Percentiles rank a stretch among this genome's conserved stretches.
Conservation (phyloP, 345 rosid species). For the Acer yangbiense region DNA sequence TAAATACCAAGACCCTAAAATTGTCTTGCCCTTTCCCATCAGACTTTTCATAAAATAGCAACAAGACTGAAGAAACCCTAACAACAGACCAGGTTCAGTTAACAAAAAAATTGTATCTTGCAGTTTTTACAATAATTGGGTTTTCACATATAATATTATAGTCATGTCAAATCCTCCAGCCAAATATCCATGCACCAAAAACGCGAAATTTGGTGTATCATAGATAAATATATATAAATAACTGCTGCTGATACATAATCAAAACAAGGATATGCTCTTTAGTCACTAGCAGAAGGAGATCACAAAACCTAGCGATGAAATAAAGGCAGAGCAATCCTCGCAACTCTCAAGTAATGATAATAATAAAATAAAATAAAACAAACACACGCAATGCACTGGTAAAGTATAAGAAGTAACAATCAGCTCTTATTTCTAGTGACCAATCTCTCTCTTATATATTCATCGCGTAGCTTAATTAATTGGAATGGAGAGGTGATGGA, state of each 20-base stretch:
- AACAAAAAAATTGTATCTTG: too few species aligned
- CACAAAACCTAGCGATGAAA: background rate
- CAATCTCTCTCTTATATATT: background rate
- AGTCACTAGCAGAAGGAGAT: background rate
- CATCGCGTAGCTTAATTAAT: conserved; percentile 16
- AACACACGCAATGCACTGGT: background rate
- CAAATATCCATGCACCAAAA: background rate
- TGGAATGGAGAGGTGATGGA: conserved; percentile 17
- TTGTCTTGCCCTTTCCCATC: too few species aligned
- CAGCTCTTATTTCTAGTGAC: conserved; percentile 8
- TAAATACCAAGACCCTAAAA: too few species aligned
- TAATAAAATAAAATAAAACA: background rate
- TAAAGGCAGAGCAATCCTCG: background rate
- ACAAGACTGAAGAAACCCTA: too few species aligned
- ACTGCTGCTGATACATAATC: background rate
- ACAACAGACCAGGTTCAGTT: too few species aligned
- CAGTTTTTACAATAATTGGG: too few species aligned
- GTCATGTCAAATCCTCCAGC: background rate
- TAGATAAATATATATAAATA: background rate
- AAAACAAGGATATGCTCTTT: background rate
- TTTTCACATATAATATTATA: too few species aligned
- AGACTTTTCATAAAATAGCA: too few species aligned
- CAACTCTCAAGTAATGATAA: background rate
- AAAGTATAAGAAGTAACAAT: background rate
- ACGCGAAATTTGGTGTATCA: background rate